phyloP scores from a whole-genome alignment of 371 early-diverging fungal species.

The Rhizomucor miehei region DNA sequence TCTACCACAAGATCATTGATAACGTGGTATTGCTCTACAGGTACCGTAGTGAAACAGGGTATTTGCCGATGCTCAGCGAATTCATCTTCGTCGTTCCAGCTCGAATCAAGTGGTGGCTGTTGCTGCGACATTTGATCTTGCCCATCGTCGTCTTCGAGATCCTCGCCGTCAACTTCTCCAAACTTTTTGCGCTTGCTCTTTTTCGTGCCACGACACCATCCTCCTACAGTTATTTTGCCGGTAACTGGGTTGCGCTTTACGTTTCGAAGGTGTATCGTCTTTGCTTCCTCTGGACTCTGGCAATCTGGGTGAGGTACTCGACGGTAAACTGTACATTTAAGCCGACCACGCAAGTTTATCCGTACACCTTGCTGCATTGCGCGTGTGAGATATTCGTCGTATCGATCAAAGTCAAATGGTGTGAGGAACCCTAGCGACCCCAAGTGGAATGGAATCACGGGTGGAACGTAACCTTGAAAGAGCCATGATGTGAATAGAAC shows the following conservation, averaged over 20 bases:
- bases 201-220: slow-evolving; percentile 9
- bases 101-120: background rate
- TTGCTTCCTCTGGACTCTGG: slow-evolving; percentile 13
- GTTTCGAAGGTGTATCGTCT: slow-evolving; percentile 30
- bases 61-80: slow-evolving; percentile 33
- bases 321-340: slow-evolving; percentile 81
- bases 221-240: slow-evolving; percentile 45
- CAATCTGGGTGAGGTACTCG: slow-evolving; percentile 35
- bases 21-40: slow-evolving; percentile 61
- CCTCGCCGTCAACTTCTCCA: slow-evolving; percentile 48
- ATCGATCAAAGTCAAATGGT: slow-evolving; percentile 74
- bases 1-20: slow-evolving; percentile 87
- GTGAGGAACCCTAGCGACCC: slow-evolving; percentile 93
- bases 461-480: slow-evolving; percentile 89
- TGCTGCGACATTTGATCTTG: background rate
- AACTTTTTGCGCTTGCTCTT: slow-evolving; percentile 32
- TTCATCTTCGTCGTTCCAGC: slow-evolving; percentile 1
- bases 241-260: slow-evolving; percentile 43
- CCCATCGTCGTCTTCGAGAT: slow-evolving; percentile 16
- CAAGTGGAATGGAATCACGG: slow-evolving; percentile 87
- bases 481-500: slow-evolving; percentile 89
- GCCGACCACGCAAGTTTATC: slow-evolving; percentile 86
- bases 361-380: slow-evolving; percentile 73
- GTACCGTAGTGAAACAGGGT: slow-evolving; percentile 48
- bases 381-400: slow-evolving; percentile 52